Percentiles rank a stretch among this genome's conserved stretches.
These are phyloP conservation scores for Lactuca sativa DNA, from an alignment of 129 eudicot species.

Conservation along the genomic window DNA sequence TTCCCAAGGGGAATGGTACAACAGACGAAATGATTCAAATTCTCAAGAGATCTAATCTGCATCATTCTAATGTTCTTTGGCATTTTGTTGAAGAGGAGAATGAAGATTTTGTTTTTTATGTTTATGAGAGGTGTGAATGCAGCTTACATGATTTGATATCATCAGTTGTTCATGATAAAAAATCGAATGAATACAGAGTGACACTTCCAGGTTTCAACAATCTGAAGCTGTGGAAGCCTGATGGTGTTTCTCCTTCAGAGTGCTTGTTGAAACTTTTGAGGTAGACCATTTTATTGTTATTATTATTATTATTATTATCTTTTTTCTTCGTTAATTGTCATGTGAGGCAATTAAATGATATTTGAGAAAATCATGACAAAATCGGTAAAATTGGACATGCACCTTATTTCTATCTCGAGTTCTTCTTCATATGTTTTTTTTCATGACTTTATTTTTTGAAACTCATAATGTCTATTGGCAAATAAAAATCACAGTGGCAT, in stretches of 20 bases:
- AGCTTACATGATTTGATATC: slow-evolving; percentile 61
- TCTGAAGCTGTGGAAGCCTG: slow-evolving; percentile 56
- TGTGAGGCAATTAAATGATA: too few species aligned
- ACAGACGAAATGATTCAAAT: slow-evolving; percentile 69
- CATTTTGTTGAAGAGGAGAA: slow-evolving; percentile 79
- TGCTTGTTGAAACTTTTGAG: slow-evolving; percentile 73
- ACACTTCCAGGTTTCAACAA: slow-evolving; percentile 25
- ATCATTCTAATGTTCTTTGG: slow-evolving; percentile 82
- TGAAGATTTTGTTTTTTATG: slow-evolving; percentile 70
- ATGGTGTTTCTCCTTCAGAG: slow-evolving; percentile 64
- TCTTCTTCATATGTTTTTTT: too few species aligned
- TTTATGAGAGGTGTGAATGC: slow-evolving; percentile 70
- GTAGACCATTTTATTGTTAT: too few species aligned
- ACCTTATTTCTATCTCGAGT: too few species aligned
- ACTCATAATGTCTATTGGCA: too few species aligned
- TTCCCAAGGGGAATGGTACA: slow-evolving; percentile 77
- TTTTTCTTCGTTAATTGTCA: too few species aligned
- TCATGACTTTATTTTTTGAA: too few species aligned
- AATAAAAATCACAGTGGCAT: too few species aligned
- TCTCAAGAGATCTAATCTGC: slow-evolving; percentile 59
- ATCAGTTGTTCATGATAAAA: slow-evolving; percentile 30
- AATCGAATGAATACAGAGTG: slow-evolving; percentile 27
- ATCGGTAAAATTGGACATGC: too few species aligned
- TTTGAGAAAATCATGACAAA: too few species aligned
- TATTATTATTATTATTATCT: too few species aligned